A percentile compares a stretch with the other conserved stretches of the same genome.
phyloP scores from a whole-genome alignment of 1,284 basidiomycete genomes.

The Cutaneotrichosporon spelunceum region DNA sequence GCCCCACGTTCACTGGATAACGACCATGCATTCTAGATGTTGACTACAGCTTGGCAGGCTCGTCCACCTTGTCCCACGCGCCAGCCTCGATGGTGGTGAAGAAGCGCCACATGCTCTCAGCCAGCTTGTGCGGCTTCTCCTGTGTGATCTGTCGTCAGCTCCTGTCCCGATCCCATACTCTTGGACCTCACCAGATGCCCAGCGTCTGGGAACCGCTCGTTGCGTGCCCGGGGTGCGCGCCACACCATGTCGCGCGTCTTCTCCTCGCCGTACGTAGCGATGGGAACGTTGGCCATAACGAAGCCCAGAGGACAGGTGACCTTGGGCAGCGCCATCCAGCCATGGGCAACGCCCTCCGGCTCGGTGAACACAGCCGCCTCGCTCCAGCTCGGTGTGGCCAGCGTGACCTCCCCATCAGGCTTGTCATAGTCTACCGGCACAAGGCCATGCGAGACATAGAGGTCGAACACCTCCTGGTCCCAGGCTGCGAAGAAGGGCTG shows the following conservation, averaged over 20 bases:
- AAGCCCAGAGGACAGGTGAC: slow-evolving; percentile 38
- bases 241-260: slow-evolving; percentile 38
- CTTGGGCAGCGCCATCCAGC: slow-evolving; percentile 36
- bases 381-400: slow-evolving; percentile 37
- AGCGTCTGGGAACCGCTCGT: slow-evolving; percentile 36
- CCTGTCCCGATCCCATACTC: background rate
- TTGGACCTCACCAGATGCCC: slow-evolving; percentile 38
- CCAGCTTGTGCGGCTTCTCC: slow-evolving; percentile 38
- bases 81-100: slow-evolving; percentile 23
- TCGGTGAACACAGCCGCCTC: slow-evolving; percentile 41
- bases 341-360: slow-evolving; percentile 30
- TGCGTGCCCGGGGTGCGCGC: slow-evolving; percentile 30
- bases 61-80: slow-evolving; percentile 15
- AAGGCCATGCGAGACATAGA: slow-evolving; percentile 67
- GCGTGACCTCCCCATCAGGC: slow-evolving; percentile 24
- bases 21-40: background rate
- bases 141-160: slow-evolving; percentile 31
- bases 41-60: slow-evolving; percentile 12
- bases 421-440: slow-evolving; percentile 41
- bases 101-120: slow-evolving; percentile 37
- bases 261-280: slow-evolving; percentile 32
- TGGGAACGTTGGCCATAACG: slow-evolving; percentile 25
- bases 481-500: slow-evolving; percentile 46
- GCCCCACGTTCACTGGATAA: background rate
- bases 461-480: slow-evolving; percentile 62